phyloP scores from a whole-genome alignment of 768 basidiomycete species.

The Boletus tylopilopsis region DNA sequence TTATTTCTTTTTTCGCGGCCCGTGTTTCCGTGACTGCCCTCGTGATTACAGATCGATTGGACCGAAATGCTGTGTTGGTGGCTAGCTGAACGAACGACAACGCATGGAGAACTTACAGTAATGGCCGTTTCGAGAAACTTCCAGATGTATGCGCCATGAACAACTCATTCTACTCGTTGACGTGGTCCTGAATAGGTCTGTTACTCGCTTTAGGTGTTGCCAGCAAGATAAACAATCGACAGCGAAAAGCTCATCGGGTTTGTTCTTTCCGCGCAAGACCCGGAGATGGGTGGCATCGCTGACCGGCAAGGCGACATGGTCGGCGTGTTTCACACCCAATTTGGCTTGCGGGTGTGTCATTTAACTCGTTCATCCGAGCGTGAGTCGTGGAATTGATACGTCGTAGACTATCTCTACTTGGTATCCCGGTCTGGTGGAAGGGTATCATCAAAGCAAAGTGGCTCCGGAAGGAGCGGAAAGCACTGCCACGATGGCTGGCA shows the following conservation, averaged over 20 bases:
- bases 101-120: slow-evolving; percentile 91
- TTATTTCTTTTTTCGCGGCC: slow-evolving; percentile 44
- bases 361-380: background rate
- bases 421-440: slow-evolving; percentile 82
- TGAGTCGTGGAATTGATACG: background rate
- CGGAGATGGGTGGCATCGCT: slow-evolving; percentile 88
- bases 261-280: slow-evolving; percentile 88
- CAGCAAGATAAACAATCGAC: slow-evolving; percentile 79
- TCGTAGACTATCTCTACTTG: slow-evolving; percentile 71
- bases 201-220: slow-evolving; percentile 96
- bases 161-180: slow-evolving; percentile 5
- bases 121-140: slow-evolving; percentile 96
- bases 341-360: slow-evolving; percentile 79
- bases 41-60: slow-evolving; percentile 80
- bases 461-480: slow-evolving; percentile 49
- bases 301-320: slow-evolving; percentile 91
- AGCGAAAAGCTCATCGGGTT: slow-evolving; percentile 73
- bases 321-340: slow-evolving; percentile 96
- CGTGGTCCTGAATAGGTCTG: slow-evolving; percentile 46
- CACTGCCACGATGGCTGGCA: slow-evolving; percentile 25
- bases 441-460: slow-evolving; percentile 64
- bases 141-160: slow-evolving; percentile 94
- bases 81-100: slow-evolving; percentile 89
- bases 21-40: slow-evolving; percentile 87
- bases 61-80: slow-evolving; percentile 85